Conservation (phyloP, 2,329 filamentous ascomycete species). For the Curvularia sp. region DNA sequence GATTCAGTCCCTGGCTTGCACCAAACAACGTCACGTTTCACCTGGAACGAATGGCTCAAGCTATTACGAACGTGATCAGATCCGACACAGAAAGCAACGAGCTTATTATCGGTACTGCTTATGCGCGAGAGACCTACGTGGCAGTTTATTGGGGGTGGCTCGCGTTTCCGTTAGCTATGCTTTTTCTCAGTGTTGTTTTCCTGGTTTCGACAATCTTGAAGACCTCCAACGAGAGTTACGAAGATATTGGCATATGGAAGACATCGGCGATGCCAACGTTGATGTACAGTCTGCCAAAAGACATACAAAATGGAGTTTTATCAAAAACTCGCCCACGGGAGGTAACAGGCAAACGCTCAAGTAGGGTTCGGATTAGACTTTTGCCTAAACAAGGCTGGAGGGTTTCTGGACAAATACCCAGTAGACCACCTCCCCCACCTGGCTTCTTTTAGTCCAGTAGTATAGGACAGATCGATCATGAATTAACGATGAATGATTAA, state of each 20-base stretch:
- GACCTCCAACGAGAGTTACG: slow-evolving; percentile 21
- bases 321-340: slow-evolving; percentile 2
- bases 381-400: slow-evolving; percentile 29
- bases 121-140: slow-evolving; percentile 10
- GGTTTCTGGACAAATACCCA: slow-evolving; percentile 23
- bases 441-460: slow-evolving; percentile 4
- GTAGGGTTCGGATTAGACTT: slow-evolving; percentile 19
- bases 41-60: slow-evolving; percentile 28
- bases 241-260: slow-evolving; percentile 35
- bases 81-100: slow-evolving; percentile 18
- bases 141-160: slow-evolving; percentile 43
- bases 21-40: slow-evolving; percentile 34
- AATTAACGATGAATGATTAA: not conserved
- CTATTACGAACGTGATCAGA: slow-evolving; percentile 26
- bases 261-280: slow-evolving; percentile 36
- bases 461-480: not conserved
- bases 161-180: slow-evolving; percentile 34
- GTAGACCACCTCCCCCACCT: not conserved
- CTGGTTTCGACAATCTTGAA: slow-evolving; percentile 36
- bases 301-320: not conserved
- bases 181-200: slow-evolving; percentile 32
- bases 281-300: slow-evolving; percentile 31
- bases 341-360: not conserved
- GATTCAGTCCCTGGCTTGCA: slow-evolving; percentile 27
- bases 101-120: slow-evolving; percentile 13